These are phyloP conservation scores for Diutina ranongensis DNA, from an alignment of 1,139 yeast species.

Conservation along the genomic window DNA sequence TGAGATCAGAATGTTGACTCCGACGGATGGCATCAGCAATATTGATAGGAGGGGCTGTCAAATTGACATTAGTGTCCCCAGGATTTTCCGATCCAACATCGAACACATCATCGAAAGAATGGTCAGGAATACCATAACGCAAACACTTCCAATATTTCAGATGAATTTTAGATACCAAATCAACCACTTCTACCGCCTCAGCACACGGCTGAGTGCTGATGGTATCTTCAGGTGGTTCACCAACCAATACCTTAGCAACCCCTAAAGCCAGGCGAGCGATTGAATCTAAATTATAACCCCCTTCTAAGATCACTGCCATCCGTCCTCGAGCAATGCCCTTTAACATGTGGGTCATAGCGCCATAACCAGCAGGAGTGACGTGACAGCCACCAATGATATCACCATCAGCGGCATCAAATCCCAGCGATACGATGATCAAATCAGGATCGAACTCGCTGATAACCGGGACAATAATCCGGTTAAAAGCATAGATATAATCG, in stretches of 20 bases:
- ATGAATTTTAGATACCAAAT: conserved; percentile 71
- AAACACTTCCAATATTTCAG: conserved; percentile 83
- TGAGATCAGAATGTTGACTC: background rate
- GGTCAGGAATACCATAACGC: conserved; percentile 48
- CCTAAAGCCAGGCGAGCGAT: conserved; percentile 86
- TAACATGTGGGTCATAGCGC: conserved; percentile 89
- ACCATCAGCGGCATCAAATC: conserved; percentile 98
- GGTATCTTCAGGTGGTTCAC: conserved; percentile 87
- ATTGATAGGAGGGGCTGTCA: conserved; percentile 1
- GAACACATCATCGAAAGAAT: conserved; percentile 28
- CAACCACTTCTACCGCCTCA: conserved; percentile 78
- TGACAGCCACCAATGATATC: conserved; percentile 97
- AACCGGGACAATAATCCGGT: conserved; percentile 79
- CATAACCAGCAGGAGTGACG: conserved; percentile 92
- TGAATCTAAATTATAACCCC: conserved; percentile 90
- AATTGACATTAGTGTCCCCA: conserved; percentile 1
- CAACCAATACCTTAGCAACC: conserved; percentile 82
- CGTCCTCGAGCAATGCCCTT: conserved; percentile 84
- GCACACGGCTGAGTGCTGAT: conserved; percentile 50
- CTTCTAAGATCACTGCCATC: conserved; percentile 83
- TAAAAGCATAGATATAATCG: conserved; percentile 89
- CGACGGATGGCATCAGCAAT: conserved; percentile 2
- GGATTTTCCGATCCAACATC: conserved; percentile 1
- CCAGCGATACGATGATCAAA: conserved; percentile 83
- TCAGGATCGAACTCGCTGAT: conserved; percentile 89